Base-by-base conservation (phyloP, 192 early-diverging fungal species). In the Backusella morwellensis region DNA sequence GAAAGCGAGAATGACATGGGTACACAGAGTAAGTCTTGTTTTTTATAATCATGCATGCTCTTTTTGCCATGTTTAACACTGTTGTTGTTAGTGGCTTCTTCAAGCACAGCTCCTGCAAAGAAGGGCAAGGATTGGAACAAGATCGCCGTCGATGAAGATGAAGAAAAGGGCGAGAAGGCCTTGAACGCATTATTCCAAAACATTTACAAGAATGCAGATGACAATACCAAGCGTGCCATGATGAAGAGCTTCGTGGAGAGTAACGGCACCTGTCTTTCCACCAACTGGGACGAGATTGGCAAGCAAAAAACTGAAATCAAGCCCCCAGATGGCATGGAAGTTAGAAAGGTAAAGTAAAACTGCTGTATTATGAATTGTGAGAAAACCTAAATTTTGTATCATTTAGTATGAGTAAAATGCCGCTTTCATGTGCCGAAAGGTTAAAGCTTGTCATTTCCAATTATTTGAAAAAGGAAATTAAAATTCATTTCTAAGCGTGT, bases 191-290 rank as follows among this genome's bases (percentile, higher is more conserved):
- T 98, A 52, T 99, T 99, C 88, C 94, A 96, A 78, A 85, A 92
- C 40, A 95, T 99, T 69, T 99, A 97, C 82, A 90, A 89, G 74
- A 94, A 97, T 80, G 95, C 96, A 0, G 92, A 91, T 77, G 92
- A 94, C 23, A 94, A 99, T 66, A 93, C 94, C 8, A 87, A 88
- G 68, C 86, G 93, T 21, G 97, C 98, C 0, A 99, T 99, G 98
- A 92, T 98, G 90, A 99, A 99, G 87, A 95, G 94, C 80, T 99
- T 94, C 82, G 87, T 92, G 5, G 98, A 99, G 82, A 95, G 92
- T 83, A 95, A 95, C 70, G 98, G 98, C 32, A 99, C 98, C 0
- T 90, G 90, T 68, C 86, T 99, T 41, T 93, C 91, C 71, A 99
- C 97, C 36, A 97, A 99, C 82, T 99, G 97, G 97, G 86, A 85